phyloP scores from a whole-genome alignment of 108 stramenopile species.

The Asterionellopsis glacialis region DNA sequence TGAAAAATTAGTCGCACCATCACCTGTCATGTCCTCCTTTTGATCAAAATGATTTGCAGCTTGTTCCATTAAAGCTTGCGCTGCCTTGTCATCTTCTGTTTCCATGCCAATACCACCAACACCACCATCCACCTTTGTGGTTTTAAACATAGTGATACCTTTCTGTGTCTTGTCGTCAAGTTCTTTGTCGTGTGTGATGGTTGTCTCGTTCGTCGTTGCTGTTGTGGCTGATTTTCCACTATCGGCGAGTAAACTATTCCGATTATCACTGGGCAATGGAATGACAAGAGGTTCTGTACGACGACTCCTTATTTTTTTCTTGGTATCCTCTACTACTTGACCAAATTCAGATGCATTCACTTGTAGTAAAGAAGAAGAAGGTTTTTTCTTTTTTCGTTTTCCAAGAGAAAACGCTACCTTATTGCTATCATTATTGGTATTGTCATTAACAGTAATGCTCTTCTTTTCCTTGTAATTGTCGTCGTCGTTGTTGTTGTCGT shows the following conservation, averaged over 20 bases:
- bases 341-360: neutral
- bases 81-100: conserved; percentile 28
- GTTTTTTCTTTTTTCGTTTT: neutral
- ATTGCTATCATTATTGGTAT: neutral
- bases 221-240: neutral
- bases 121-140: too few species aligned
- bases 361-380: neutral
- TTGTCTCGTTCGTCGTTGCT: neutral
- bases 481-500: too few species aligned
- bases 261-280: conserved; percentile 25
- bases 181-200: too few species aligned
- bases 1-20: conserved; percentile 1
- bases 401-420: conserved; percentile 1
- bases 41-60: conserved; percentile 4
- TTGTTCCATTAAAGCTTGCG: conserved; percentile 22
- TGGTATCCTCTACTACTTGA: neutral
- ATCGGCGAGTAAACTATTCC: conserved; percentile 6
- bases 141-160: neutral
- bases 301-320: neutral
- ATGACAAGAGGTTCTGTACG: conserved; percentile 29
- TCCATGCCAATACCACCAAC: too few species aligned
- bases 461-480: too few species aligned
- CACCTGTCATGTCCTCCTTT: neutral
- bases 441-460: neutral
- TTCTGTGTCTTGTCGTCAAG: conserved; percentile 1